Percentiles rank a stretch among this genome's conserved stretches.
Conservation (phyloP, 257 asterid species). For the Leptodermis oblonga region DNA sequence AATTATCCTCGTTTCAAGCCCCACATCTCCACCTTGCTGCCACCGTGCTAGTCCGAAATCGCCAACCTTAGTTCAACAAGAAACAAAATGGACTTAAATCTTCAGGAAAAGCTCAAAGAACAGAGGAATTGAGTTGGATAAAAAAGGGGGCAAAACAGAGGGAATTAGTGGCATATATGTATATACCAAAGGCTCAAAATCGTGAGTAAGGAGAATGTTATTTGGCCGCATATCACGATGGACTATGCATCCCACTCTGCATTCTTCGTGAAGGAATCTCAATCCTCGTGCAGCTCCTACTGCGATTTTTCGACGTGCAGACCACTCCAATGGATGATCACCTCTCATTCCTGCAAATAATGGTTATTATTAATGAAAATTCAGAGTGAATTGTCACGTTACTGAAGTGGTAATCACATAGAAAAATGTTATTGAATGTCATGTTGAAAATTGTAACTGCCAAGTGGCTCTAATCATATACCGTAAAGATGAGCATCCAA, state of each 20-base stretch:
- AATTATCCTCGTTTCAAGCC: constrained; percentile 56
- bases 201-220: constrained; percentile 94
- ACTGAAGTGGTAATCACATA: too few relatives aligned
- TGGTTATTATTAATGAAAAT: not conserved
- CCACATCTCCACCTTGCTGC: constrained; percentile 57
- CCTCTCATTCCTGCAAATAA: constrained; percentile 36
- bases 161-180: too few relatives aligned
- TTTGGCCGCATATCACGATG: constrained; percentile 92
- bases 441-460: too few relatives aligned
- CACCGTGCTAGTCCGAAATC: constrained; percentile 86
- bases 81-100: not conserved
- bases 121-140: not conserved
- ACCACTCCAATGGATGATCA: constrained; percentile 57
- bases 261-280: constrained; percentile 93
- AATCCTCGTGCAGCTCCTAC: constrained; percentile 90
- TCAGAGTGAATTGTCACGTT: too few relatives aligned
- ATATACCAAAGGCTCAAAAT: constrained; percentile 82
- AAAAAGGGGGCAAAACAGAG: constrained; percentile 1
- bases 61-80: constrained; percentile 55
- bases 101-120: constrained; percentile 2
- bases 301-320: constrained; percentile 66
- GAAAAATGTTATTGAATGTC: too few relatives aligned
- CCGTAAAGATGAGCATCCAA: constrained; percentile 85
- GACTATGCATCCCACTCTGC: constrained; percentile 90
- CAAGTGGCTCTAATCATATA: constrained; percentile 27